Conservation (phyloP, 371 early-diverging fungal genomes). For the Mortierella sp. region DNA sequence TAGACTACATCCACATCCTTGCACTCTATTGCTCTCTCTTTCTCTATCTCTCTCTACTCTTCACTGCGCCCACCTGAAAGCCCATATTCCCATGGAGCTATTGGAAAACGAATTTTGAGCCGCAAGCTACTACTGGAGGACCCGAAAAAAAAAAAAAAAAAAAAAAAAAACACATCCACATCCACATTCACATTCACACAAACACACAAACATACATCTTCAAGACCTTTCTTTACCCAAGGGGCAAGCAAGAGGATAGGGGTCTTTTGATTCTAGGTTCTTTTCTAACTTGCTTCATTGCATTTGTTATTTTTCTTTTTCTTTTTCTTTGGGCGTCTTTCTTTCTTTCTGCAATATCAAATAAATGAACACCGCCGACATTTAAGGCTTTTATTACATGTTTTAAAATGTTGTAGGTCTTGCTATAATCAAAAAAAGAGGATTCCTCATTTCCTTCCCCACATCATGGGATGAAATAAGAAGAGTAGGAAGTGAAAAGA, state of each 20-base stretch:
- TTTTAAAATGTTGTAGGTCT: not conserved
- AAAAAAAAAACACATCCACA: not conserved
- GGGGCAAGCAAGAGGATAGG: too few relatives aligned
- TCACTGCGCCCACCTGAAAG: slow-evolving; percentile 44
- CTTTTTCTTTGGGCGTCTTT: not conserved
- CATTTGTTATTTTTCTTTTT: not conserved
- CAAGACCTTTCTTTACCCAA: too few relatives aligned
- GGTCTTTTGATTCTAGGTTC: too few relatives aligned
- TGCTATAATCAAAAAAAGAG: not conserved
- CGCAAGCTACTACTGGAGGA: too few relatives aligned
- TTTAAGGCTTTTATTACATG: slow-evolving; percentile 1
- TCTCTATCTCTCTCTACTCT: not conserved
- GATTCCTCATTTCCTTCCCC: not conserved
- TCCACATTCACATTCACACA: not conserved
- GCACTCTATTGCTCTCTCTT: too few relatives aligned
- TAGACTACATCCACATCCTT: too few relatives aligned
- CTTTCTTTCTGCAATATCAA: not conserved
- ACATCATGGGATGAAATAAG: not conserved
- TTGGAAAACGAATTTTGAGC: too few relatives aligned
- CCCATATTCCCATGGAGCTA: slow-evolving; percentile 35
- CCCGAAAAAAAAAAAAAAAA: too few relatives aligned
- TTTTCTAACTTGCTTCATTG: too few relatives aligned
- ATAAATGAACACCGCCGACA: not conserved
- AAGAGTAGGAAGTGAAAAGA: not conserved
- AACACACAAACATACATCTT: too few relatives aligned